Percentiles rank a stretch among this genome's conserved stretches.
phyloP scores from a whole-genome alignment of 768 basidiomycete species.

The Leccinum ochraceum region DNA sequence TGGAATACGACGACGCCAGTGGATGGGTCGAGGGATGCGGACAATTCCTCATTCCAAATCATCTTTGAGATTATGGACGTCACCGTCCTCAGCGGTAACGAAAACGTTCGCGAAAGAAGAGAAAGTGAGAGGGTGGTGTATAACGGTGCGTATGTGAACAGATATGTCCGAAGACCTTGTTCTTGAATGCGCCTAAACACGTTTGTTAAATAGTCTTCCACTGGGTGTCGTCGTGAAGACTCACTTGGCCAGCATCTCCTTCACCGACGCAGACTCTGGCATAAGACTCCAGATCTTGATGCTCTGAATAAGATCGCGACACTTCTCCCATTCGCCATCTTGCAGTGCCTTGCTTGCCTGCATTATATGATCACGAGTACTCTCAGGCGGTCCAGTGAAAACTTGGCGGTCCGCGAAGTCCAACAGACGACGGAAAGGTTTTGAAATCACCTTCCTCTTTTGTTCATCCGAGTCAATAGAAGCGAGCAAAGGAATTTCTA shows the following conservation, averaged over 20 bases:
- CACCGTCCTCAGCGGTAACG: constrained; percentile 75
- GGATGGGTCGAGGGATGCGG: constrained; percentile 91
- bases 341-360: constrained; percentile 97
- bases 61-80: constrained; percentile 90
- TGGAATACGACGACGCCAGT: constrained; percentile 92
- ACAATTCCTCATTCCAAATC: constrained; percentile 97
- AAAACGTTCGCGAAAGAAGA: constrained; percentile 86
- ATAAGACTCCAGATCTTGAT: constrained; percentile 99
- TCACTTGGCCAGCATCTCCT: constrained; percentile 93
- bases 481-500: constrained; percentile 94
- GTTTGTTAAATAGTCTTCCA: constrained; percentile 2
- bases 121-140: constrained; percentile 90
- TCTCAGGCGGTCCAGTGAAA: constrained; percentile 98
- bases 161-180: constrained; percentile 93
- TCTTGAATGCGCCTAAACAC: constrained; percentile 91
- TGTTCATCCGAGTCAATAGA: constrained; percentile 93
- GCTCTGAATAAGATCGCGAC: constrained; percentile 87
- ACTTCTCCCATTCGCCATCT: constrained; percentile 96
- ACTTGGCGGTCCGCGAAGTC: constrained; percentile 98
- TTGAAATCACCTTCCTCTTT: constrained; percentile 92
- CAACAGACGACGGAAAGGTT: constrained; percentile 91
- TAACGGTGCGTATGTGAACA: constrained; percentile 93
- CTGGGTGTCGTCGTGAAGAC: constrained; percentile 26
- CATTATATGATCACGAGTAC: constrained; percentile 98
- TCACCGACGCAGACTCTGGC: constrained; percentile 84